Evolutionary conservation across 495 filamentous ascomycete genomes (phyloP), one percentile per base, ranked within the genome.

Genomic region (Ascobolus immersus): DNA sequence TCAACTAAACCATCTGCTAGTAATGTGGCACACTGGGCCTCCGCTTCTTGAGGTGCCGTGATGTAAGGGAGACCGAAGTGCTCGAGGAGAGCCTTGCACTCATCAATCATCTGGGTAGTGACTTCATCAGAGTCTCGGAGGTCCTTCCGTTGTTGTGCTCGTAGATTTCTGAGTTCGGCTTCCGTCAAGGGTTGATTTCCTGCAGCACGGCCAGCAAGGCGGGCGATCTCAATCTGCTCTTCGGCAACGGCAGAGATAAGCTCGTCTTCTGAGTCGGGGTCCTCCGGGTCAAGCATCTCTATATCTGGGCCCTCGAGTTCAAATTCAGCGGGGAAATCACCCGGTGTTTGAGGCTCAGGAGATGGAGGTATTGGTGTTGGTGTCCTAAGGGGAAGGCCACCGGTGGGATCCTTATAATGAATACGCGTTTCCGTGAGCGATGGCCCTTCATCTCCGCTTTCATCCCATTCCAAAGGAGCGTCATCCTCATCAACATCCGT

Each of bases 31-130:
- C 86, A 96, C 47, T 96, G 86, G 7, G 86, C 86, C 62, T 96
- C 86, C 5, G 86, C 86, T 64, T 96, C 86, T 86, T 93, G 92
- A 1, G 86, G 86, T 0, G 86, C 86, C 0, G 84, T 94, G 44
- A 96, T 73, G 50, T 93, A 96, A 0, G 86, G 86, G 15, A 96
- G 61, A 11, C 86, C 86, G 50, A 96, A 96, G 24, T 90, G 70
- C 12, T 61, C 61, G 29, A 96, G 68, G 1, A 96, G 60, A 39
- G 86, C 73, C 52, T 96, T 86, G 45, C 82, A 92, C 53, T 96
- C 86, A 2, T 70, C 69, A 26, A 93, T 68, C 86, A 96, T 96
- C 41, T 80, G 67, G 20, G 81, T 73, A 0, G 80, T 79, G 11
- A 96, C 82, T 49, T 94, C 86, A 37, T 96, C 86, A 2, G 86